phyloP scores from a whole-genome alignment of 2,329 filamentous ascomycete genomes.

The Colletotrichum chrysophilum region DNA sequence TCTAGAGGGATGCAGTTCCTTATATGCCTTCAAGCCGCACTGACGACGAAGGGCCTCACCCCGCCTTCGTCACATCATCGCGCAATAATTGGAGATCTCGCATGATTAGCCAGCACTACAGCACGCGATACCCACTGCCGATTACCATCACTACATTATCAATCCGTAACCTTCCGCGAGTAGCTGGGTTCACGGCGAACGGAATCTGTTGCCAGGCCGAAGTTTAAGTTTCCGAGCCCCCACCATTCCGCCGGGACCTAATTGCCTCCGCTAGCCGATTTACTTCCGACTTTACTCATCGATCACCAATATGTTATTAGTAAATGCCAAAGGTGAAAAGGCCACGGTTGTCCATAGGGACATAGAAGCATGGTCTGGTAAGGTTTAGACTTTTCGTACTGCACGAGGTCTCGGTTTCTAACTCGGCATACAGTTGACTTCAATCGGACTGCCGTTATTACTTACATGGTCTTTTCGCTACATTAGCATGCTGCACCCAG shows the following conservation, averaged over 20 bases:
- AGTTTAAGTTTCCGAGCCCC: background rate
- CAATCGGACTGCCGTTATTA: background rate
- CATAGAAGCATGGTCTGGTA: background rate
- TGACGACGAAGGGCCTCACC: background rate
- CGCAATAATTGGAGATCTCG: constrained; percentile 4
- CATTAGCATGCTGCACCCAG: background rate
- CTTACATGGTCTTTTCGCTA: background rate
- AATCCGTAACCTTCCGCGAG: background rate
- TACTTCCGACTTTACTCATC: background rate
- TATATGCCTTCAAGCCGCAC: background rate
- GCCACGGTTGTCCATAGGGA: background rate
- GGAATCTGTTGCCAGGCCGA: background rate
- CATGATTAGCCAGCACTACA: background rate
- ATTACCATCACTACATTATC: background rate
- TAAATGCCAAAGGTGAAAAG: background rate
- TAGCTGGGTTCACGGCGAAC: background rate
- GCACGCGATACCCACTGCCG: background rate
- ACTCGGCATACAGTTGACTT: background rate
- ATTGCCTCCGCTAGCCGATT: background rate
- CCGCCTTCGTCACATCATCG: background rate
- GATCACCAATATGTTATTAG: background rate
- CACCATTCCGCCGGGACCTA: background rate
- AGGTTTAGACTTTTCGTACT: background rate
- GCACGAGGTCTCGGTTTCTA: background rate
- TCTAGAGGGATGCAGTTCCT: background rate